A percentile compares a stretch with the other conserved stretches of the same genome.
Evolutionary conservation across 148 eudicot species (phyloP).

Genomic region (Salicornia ramosissima): DNA sequence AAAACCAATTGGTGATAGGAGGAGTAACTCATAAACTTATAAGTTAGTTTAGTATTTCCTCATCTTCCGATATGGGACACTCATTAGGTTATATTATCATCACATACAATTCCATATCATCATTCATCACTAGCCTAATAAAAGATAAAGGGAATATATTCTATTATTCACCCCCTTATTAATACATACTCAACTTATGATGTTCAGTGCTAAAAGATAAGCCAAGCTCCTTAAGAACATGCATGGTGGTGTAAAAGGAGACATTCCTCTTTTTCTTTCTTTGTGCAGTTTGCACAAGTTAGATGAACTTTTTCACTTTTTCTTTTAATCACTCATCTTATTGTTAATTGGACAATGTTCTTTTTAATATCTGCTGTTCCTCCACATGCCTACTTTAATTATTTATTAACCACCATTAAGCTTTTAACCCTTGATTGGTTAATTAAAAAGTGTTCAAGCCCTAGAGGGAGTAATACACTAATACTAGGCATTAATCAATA

Average conservation of each 20-base stretch:
- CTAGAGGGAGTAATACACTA: no score
- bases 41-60: no score
- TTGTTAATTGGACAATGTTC: not conserved
- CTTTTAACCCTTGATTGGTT: no score
- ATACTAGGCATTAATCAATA: no score
- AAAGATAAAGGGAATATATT: not conserved
- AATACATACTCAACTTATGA: not conserved
- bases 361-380: slow-evolving; percentile 7
- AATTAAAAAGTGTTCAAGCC: no score
- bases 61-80: no score
- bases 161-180: not conserved
- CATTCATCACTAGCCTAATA: not conserved
- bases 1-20: no score
- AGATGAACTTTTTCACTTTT: not conserved
- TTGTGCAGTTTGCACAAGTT: not conserved
- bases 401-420: no score
- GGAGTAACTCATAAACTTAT: no score
- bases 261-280: not conserved
- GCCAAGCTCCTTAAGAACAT: slow-evolving; percentile 1
- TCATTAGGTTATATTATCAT: no score
- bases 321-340: not conserved
- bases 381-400: slow-evolving; percentile 20
- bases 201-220: not conserved
- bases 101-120: no score
- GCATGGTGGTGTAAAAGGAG: not conserved